Percentiles rank a stretch among this genome's conserved stretches.
Evolutionary conservation across 2,329 filamentous ascomycete genomes (phyloP).

Genomic region (Diaporthe longicolla): DNA sequence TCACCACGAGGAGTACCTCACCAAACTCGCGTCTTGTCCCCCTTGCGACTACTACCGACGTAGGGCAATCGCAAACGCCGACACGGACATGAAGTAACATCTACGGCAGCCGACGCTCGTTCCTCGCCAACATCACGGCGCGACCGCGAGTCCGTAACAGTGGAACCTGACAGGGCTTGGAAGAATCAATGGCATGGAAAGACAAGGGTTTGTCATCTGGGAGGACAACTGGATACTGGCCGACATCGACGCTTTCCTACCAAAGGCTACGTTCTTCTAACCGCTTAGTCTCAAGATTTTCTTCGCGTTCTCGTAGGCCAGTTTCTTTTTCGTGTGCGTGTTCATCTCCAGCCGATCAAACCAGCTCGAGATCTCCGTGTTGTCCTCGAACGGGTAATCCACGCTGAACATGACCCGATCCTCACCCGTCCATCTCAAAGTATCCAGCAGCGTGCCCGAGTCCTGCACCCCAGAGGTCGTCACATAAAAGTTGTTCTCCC

Average conservation of each 20-base stretch:
- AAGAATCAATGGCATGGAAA: background rate
- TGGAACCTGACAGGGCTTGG: no score
- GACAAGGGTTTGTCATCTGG: no score
- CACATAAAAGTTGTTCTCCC: conserved; percentile 33
- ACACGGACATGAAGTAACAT: background rate
- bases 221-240: background rate
- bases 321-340: conserved; percentile 20
- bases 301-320: conserved; percentile 33
- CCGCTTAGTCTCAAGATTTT: conserved; percentile 18
- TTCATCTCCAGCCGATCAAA: conserved; percentile 33
- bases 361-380: conserved; percentile 18
- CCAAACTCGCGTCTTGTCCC: background rate
- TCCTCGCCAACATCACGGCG: background rate
- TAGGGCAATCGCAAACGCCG: background rate
- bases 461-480: conserved; percentile 28
- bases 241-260: no score
- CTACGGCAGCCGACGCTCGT: background rate
- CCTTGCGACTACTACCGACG: background rate
- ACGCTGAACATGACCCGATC: conserved; percentile 35
- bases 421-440: conserved; percentile 27
- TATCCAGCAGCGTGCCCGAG: conserved; percentile 7
- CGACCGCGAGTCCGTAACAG: no score
- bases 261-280: background rate
- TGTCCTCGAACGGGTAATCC: conserved; percentile 27
- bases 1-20: background rate